Evolutionary conservation across 2,329 filamentous ascomycete genomes (phyloP).

Genomic region (Penicillium aurantiogriseum): DNA sequence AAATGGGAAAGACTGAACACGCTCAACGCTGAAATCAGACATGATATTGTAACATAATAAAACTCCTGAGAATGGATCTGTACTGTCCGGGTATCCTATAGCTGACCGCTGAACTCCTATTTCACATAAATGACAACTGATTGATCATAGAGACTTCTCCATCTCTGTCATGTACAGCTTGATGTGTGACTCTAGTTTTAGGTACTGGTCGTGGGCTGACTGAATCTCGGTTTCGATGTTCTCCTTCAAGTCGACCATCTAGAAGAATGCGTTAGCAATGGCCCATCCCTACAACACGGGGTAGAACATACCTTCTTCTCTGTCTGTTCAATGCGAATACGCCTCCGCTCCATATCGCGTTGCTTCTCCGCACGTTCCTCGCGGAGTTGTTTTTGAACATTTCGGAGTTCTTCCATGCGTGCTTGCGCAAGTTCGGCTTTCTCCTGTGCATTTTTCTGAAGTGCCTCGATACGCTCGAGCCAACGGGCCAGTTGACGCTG

Average conservation of each 20-base stretch:
- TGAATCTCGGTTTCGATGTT: constrained; percentile 95
- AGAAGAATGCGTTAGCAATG: constrained; percentile 21
- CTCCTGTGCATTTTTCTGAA: constrained; percentile 74
- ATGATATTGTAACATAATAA: constrained; percentile 20
- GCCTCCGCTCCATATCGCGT: constrained; percentile 85
- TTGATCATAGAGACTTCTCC: constrained; percentile 74
- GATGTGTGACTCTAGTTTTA: constrained; percentile 97
- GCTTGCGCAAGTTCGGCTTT: constrained; percentile 79
- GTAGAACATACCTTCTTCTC: constrained; percentile 81
- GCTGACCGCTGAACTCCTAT: constrained; percentile 38
- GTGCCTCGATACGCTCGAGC: constrained; percentile 79
- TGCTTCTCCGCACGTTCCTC: constrained; percentile 84
- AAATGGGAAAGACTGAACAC: constrained; percentile 13
- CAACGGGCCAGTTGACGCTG: constrained; percentile 82
- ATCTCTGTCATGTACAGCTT: constrained; percentile 98
- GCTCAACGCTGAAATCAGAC: constrained; percentile 8
- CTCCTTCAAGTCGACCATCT: constrained; percentile 98
- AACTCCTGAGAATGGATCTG: constrained; percentile 28
- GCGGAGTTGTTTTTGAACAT: constrained; percentile 73
- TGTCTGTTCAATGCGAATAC: constrained; percentile 94
- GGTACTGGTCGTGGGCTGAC: constrained; percentile 85
- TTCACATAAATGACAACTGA: constrained; percentile 28
- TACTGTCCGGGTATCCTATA: constrained; percentile 42
- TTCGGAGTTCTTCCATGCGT: constrained; percentile 85
- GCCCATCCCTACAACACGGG: neutral